Percentiles rank a stretch among this genome's conserved stretches.
phyloP scores from a whole-genome alignment of 2,329 filamentous ascomycete genomes.

The Fusarium keratoplasticum region DNA sequence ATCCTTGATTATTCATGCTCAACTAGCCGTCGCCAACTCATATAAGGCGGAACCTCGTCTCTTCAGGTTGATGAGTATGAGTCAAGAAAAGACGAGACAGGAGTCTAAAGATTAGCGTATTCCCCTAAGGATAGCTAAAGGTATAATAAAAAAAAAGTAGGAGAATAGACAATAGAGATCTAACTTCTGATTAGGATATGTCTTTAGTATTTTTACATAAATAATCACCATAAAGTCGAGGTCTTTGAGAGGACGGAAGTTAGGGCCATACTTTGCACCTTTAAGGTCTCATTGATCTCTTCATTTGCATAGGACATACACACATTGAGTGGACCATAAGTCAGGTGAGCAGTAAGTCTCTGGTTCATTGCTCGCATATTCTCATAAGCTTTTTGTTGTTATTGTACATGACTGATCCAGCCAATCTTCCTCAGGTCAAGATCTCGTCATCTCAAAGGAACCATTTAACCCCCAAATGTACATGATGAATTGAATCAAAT shows the following conservation, averaged over 20 bases:
- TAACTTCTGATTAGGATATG: neutral
- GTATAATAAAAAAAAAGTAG: neutral
- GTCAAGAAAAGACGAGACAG: neutral
- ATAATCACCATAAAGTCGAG: neutral
- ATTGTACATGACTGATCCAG: constrained; percentile 13
- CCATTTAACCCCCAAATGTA: constrained; percentile 35
- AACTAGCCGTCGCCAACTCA: neutral
- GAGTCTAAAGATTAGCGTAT: neutral
- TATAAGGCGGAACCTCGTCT: neutral
- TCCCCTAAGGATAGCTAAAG: neutral
- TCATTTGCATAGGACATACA: neutral
- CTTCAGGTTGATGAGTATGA: neutral
- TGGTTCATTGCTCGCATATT: constrained; percentile 23
- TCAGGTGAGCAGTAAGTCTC: neutral
- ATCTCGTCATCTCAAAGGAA: constrained; percentile 19
- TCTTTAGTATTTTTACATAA: neutral
- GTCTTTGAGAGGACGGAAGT: neutral
- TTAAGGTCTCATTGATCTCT: neutral
- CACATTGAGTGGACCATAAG: neutral
- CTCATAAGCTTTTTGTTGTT: constrained; percentile 4
- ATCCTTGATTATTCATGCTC: neutral
- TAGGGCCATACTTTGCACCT: neutral
- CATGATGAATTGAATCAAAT: constrained; percentile 37
- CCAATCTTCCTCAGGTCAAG: constrained; percentile 22
- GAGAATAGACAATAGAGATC: neutral